phyloP scores from a whole-genome alignment of 768 basidiomycete genomes.

The Tylopilus vinaceipallidus region DNA sequence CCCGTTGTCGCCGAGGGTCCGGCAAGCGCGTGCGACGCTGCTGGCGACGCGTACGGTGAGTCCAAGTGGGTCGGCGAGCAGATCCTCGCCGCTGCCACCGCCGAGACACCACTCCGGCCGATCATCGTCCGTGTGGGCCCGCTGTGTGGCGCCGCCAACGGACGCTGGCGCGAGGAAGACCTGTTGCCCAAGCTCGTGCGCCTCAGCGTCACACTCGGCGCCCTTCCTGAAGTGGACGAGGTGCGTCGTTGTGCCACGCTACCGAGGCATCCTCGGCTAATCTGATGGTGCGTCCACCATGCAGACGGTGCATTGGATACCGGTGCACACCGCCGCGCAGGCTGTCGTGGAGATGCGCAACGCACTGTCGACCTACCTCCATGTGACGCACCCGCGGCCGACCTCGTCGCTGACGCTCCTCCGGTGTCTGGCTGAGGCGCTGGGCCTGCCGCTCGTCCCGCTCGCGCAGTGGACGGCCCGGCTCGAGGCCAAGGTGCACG shows the following conservation, averaged over 20 bases:
- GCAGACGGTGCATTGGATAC: slow-evolving; percentile 16
- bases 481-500: slow-evolving; percentile 5
- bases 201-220: slow-evolving; percentile 14
- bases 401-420: slow-evolving; percentile 11
- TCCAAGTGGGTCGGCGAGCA: slow-evolving; percentile 26
- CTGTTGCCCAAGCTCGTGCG: slow-evolving; percentile 37
- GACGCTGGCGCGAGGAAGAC: slow-evolving; percentile 39
- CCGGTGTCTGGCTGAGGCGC: slow-evolving; percentile 1
- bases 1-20: background rate
- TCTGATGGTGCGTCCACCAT: background rate
- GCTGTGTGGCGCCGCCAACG: slow-evolving; percentile 34
- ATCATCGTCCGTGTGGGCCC: slow-evolving; percentile 39
- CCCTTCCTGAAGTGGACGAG: slow-evolving; percentile 22
- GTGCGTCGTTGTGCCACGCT: slow-evolving; percentile 4
- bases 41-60: slow-evolving; percentile 10
- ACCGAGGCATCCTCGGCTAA: background rate
- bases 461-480: slow-evolving; percentile 11
- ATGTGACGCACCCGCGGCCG: slow-evolving; percentile 14
- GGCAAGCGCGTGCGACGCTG: slow-evolving; percentile 8
- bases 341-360: slow-evolving; percentile 19
- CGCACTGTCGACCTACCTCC: background rate
- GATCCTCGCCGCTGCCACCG: slow-evolving; percentile 20
- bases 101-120: slow-evolving; percentile 19
- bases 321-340: slow-evolving; percentile 9
- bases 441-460: slow-evolving; percentile 10